These are phyloP conservation scores for Biscogniauxia sp. DNA, from an alignment of 2,329 filamentous ascomycete species.

Conservation along the genomic window DNA sequence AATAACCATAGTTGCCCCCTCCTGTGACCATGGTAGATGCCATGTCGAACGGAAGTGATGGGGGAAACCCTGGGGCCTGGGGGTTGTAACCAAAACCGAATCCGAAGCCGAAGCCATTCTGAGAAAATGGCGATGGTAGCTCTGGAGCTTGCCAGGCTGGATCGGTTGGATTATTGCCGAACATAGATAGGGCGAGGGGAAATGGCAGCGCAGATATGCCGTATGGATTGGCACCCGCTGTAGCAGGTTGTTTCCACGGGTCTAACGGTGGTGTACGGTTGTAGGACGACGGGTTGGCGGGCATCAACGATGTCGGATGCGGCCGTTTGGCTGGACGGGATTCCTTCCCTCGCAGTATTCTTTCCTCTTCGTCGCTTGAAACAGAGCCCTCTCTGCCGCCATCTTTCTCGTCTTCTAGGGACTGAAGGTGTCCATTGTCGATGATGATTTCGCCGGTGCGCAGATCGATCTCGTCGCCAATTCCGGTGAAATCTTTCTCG, in stretches of 20 bases:
- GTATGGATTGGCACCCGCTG: constrained; percentile 8
- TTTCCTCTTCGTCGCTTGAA: constrained; percentile 36
- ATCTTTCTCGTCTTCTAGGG: constrained; percentile 40
- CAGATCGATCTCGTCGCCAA: constrained; percentile 89
- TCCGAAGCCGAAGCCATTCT: constrained; percentile 34
- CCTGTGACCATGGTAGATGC: constrained; percentile 8
- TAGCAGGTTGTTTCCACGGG: constrained; percentile 7
- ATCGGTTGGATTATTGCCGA: constrained; percentile 28
- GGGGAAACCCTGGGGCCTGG: constrained; percentile 14
- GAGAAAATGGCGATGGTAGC: constrained; percentile 22
- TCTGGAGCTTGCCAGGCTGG: constrained; percentile 38
- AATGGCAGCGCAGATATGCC: constrained; percentile 21
- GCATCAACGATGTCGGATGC: constrained; percentile 14
- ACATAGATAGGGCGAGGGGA: constrained; percentile 15
- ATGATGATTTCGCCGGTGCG: constrained; percentile 79
- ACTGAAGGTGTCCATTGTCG: constrained; percentile 80
- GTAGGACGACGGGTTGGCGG: constrained; percentile 6
- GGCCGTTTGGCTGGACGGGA: constrained; percentile 20
- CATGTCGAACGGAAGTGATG: constrained; percentile 12
- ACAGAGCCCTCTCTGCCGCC: constrained; percentile 31
- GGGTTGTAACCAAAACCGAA: constrained; percentile 22
- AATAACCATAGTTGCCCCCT: constrained; percentile 5
- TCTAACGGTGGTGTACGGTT: constrained; percentile 3
- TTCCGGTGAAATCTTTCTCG: constrained; percentile 73
- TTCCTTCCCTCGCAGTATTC: constrained; percentile 30